Conservation (phyloP, 495 filamentous ascomycete genomes). For the Pyronema domesticum region DNA sequence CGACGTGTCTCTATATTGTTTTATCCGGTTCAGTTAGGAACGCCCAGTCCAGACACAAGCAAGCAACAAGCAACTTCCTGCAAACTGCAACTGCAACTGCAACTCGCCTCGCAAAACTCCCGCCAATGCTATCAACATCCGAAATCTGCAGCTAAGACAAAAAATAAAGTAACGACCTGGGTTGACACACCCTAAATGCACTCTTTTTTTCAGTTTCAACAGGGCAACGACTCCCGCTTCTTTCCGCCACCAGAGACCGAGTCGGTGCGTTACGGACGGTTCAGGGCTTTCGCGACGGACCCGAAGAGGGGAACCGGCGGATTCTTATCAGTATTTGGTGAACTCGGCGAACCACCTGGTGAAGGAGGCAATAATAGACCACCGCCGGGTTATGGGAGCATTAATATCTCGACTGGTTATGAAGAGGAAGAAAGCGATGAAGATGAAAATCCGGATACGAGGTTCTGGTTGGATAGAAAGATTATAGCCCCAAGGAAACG, state of each 20-base stretch:
- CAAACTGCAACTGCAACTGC: no score
- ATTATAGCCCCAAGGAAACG: slow-evolving; percentile 38
- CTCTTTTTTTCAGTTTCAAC: slow-evolving; percentile 44
- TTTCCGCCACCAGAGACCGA: slow-evolving; percentile 28
- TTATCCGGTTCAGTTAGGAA: no score
- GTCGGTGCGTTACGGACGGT: slow-evolving; percentile 39
- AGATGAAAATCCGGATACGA: slow-evolving; percentile 16
- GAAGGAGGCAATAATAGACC: slow-evolving; percentile 1
- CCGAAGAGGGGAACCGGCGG: slow-evolving; percentile 12
- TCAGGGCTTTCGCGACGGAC: slow-evolving; percentile 37
- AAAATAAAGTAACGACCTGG: neutral
- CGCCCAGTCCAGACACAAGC: no score
- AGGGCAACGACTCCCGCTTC: slow-evolving; percentile 36
- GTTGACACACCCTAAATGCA: slow-evolving; percentile 28
- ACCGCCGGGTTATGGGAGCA: slow-evolving; percentile 19
- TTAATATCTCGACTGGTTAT: slow-evolving; percentile 7
- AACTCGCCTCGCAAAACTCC: neutral
- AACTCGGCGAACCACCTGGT: neutral
- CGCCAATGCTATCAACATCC: neutral
- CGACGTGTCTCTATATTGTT: no score
- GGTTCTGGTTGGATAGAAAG: slow-evolving; percentile 29
- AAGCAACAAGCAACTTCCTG: no score
- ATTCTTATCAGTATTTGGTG: slow-evolving; percentile 13
- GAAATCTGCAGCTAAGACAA: neutral
- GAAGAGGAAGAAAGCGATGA: slow-evolving; percentile 24